A percentile compares a stretch with the other conserved stretches of the same genome.
Conservation (phyloP, 176 grass and related monocot species). For the Ensete ventricosum region DNA sequence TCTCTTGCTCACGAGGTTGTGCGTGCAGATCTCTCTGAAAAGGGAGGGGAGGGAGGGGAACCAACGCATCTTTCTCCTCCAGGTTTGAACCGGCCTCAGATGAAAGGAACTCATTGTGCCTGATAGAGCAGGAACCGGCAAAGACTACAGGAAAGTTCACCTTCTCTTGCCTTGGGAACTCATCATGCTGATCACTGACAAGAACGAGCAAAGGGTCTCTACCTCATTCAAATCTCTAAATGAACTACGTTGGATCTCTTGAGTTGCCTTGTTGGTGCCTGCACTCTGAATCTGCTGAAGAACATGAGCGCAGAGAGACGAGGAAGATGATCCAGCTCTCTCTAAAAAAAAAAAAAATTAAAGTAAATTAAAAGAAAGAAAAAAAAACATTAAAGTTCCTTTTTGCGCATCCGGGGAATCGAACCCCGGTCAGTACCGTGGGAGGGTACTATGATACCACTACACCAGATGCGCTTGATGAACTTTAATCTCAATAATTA, state of each 20-base stretch:
- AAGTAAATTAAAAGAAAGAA: too few relatives aligned
- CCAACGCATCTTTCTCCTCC: neutral
- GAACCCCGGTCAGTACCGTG: constrained; percentile 89
- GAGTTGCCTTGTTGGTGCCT: too few relatives aligned
- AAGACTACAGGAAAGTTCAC: neutral
- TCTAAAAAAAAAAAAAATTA: too few relatives aligned
- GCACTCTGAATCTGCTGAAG: too few relatives aligned
- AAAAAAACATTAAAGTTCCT: too few relatives aligned
- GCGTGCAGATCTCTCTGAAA: neutral
- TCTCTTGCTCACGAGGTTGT: neutral
- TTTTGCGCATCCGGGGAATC: constrained; percentile 74
- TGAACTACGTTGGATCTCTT: too few relatives aligned
- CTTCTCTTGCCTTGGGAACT: neutral
- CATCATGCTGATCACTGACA: neutral
- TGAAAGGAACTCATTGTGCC: neutral
- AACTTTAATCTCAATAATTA: too few relatives aligned
- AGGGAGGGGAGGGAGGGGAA: neutral
- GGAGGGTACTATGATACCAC: constrained; percentile 97
- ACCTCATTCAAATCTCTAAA: too few relatives aligned
- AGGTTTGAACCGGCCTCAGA: neutral
- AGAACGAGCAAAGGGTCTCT: neutral
- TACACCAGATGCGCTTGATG: constrained; percentile 70
- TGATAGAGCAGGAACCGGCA: neutral
- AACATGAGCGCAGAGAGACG: too few relatives aligned
- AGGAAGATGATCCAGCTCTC: too few relatives aligned